Evolutionary conservation across 805 yeast species (phyloP).

Genomic region (Candida patagonica): DNA sequence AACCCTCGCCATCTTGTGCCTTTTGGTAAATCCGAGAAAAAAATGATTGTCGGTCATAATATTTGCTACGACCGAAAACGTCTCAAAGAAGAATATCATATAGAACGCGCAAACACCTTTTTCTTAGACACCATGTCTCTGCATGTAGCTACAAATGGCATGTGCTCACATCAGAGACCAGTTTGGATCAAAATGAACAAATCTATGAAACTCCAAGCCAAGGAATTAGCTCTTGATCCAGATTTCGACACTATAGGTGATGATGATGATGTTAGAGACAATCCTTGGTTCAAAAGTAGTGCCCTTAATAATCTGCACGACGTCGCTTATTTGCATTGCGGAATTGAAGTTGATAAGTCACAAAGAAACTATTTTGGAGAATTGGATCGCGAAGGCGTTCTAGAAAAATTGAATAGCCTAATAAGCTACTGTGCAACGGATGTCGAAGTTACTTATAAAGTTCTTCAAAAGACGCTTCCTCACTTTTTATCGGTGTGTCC

Average conservation of each 20-base stretch:
- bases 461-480: conserved; percentile 63
- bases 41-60: conserved; percentile 78
- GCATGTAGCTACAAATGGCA: conserved; percentile 83
- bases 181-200: conserved; percentile 45
- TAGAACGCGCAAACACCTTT: conserved; percentile 60
- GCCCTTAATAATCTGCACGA: conserved; percentile 71
- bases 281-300: conserved; percentile 77
- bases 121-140: conserved; percentile 87
- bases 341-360: conserved; percentile 53
- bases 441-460: conserved; percentile 63
- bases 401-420: conserved; percentile 47
- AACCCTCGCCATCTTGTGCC: conserved; percentile 60
- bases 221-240: conserved; percentile 11
- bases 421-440: conserved; percentile 81
- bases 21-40: conserved; percentile 39
- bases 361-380: conserved; percentile 57
- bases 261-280: conserved; percentile 14
- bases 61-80: conserved; percentile 87
- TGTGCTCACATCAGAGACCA: conserved; percentile 86
- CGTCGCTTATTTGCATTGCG: conserved; percentile 73
- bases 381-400: conserved; percentile 43
- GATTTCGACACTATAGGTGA: background rate
- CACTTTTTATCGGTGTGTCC: conserved; percentile 61
- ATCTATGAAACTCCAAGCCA: conserved; percentile 15
- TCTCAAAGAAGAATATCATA: conserved; percentile 69